These are phyloP conservation scores for Fusarium liriodendri DNA, from an alignment of 2,329 filamentous ascomycete species.

Conservation along the genomic window DNA sequence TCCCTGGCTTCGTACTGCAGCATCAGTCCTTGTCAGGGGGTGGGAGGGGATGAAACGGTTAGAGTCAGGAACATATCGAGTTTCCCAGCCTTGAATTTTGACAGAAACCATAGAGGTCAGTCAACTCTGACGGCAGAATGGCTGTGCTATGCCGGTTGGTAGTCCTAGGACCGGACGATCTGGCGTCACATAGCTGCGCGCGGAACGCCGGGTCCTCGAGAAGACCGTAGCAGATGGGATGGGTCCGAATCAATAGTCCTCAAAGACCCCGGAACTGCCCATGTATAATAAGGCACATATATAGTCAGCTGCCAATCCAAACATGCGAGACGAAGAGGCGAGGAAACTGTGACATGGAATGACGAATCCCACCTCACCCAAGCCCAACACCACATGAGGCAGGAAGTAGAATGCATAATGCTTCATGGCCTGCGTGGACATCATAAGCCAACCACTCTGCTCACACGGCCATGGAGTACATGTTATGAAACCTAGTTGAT, in stretches of 20 bases:
- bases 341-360: conserved; percentile 15
- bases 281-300: conserved; percentile 37
- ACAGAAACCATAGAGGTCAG: conserved; percentile 7
- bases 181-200: conserved; percentile 6
- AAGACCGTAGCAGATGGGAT: conserved; percentile 13
- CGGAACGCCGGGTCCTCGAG: background rate
- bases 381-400: conserved; percentile 4
- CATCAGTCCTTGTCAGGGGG: conserved; percentile 25
- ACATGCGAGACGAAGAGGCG: conserved; percentile 19
- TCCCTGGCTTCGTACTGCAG: conserved; percentile 23
- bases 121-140: background rate
- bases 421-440: background rate
- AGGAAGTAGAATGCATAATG: background rate
- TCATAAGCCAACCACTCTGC: background rate
- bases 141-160: background rate
- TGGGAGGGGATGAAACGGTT: conserved; percentile 36
- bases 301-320: conserved; percentile 27
- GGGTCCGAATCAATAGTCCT: conserved; percentile 34
- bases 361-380: conserved; percentile 7
- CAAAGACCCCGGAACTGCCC: conserved; percentile 18
- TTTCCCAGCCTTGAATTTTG: conserved; percentile 13
- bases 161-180: conserved; percentile 14
- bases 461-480: background rate
- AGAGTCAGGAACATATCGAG: conserved; percentile 25
- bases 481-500: background rate